These are phyloP conservation scores for Tricholoma matsutake DNA, from an alignment of 768 basidiomycete genomes.

Conservation along the genomic window DNA sequence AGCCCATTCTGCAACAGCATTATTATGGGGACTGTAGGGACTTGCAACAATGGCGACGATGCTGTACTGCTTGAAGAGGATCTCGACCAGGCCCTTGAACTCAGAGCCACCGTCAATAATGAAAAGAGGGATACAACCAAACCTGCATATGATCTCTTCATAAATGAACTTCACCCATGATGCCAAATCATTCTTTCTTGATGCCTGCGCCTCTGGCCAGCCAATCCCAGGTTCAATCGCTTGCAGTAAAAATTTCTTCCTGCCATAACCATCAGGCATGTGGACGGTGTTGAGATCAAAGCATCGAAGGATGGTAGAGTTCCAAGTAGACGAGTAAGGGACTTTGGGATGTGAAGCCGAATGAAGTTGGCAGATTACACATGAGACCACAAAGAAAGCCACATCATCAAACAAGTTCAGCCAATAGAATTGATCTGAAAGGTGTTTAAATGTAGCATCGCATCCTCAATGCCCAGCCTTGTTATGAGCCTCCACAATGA, in stretches of 20 bases:
- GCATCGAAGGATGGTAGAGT: conserved; percentile 19
- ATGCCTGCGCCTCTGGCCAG: conserved; percentile 25
- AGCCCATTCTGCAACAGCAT: conserved; percentile 27
- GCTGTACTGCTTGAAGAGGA: no score
- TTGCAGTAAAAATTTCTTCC: conserved; percentile 14
- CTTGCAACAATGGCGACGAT: conserved; percentile 19
- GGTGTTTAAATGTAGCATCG: conserved; percentile 19
- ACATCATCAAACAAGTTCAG: conserved; percentile 30
- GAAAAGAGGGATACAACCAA: conserved; percentile 11
- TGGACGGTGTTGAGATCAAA: conserved; percentile 28
- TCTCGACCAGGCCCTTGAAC: conserved; percentile 23
- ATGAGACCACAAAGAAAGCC: no score
- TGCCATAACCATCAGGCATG: conserved; percentile 22
- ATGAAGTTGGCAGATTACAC: conserved; percentile 29
- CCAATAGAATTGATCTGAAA: conserved; percentile 30
- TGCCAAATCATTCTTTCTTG: conserved; percentile 25
- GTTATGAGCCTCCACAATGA: conserved; percentile 26
- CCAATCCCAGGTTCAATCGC: conserved; percentile 23
- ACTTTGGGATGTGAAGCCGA: conserved; percentile 15
- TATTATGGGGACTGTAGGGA: conserved; percentile 31
- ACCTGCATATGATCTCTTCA: conserved; percentile 15
- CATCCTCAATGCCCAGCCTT: conserved; percentile 26
- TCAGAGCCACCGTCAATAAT: conserved; percentile 22
- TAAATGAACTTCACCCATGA: conserved; percentile 21
- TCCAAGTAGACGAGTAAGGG: conserved; percentile 17